Evolutionary conservation across 345 rosid species (phyloP).

Genomic region (Gossypium mustelinum): DNA sequence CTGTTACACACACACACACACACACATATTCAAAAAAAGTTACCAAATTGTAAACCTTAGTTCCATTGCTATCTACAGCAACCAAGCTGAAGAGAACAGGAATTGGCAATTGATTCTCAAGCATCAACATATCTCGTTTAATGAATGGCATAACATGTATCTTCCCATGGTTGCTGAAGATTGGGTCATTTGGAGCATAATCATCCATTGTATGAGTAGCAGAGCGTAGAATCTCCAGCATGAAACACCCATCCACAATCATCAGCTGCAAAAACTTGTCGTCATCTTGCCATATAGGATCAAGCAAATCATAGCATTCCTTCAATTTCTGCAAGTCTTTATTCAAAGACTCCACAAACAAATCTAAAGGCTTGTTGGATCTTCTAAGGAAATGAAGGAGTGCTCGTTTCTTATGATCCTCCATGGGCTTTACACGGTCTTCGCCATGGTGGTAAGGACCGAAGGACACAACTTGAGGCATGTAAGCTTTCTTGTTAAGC

Average conservation of each 20-base stretch:
- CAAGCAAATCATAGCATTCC: constrained; percentile 29
- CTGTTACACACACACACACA: too few species aligned
- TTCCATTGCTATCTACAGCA: constrained; percentile 21
- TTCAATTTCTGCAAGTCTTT: constrained; percentile 19
- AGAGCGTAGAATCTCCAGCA: constrained; percentile 38
- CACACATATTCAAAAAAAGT: not conserved
- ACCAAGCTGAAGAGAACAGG: constrained; percentile 27
- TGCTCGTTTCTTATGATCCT: constrained; percentile 40
- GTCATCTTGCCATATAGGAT: constrained; percentile 18
- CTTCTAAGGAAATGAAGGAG: constrained; percentile 35
- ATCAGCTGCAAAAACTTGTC: constrained; percentile 30
- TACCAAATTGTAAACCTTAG: constrained; percentile 18
- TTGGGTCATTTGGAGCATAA: constrained; percentile 36
- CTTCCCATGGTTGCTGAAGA: constrained; percentile 44
- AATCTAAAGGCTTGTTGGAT: constrained; percentile 19
- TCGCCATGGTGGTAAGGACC: constrained; percentile 41
- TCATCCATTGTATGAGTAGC: constrained; percentile 13
- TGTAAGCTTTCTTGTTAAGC: constrained; percentile 33
- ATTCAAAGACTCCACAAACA: constrained; percentile 19
- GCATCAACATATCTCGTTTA: constrained; percentile 47
- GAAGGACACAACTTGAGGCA: constrained; percentile 37
- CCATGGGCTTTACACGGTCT: constrained; percentile 32
- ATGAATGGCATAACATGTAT: constrained; percentile 32
- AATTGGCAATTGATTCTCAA: constrained; percentile 50
- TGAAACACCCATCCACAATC: constrained; percentile 50